Conservation (phyloP, 1,284 basidiomycete species). For the Rugosomyces carneus region DNA sequence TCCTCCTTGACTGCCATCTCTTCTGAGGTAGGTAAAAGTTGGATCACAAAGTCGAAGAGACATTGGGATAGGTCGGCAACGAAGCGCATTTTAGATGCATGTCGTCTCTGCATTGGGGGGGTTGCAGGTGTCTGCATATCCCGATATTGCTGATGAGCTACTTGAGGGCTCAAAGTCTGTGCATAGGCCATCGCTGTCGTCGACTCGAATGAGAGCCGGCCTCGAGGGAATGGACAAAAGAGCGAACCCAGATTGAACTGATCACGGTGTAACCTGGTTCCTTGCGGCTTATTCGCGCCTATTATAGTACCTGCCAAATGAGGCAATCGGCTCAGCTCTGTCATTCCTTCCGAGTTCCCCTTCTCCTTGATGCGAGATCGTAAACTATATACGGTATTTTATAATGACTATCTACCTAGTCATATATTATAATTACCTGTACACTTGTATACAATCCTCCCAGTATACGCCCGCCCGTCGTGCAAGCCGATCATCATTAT, state of each 20-base stretch:
- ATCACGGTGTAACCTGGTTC: constrained; percentile 16
- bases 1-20: constrained; percentile 95
- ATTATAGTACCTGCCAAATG: constrained; percentile 19
- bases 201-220: constrained; percentile 15
- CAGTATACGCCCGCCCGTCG: too few relatives aligned
- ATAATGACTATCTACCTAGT: not conserved
- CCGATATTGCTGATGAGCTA: constrained; percentile 29
- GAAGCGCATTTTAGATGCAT: constrained; percentile 51
- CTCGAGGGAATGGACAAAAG: constrained; percentile 15
- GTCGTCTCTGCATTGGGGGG: constrained; percentile 28
- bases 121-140: constrained; percentile 22
- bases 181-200: constrained; percentile 30
- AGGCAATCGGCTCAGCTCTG: constrained; percentile 10
- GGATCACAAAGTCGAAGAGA: constrained; percentile 83
- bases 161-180: constrained; percentile 31
- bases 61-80: constrained; percentile 61
- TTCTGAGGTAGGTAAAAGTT: constrained; percentile 82
- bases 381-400: constrained; percentile 1
- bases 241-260: constrained; percentile 18
- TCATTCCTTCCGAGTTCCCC: not conserved
- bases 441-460: too few relatives aligned
- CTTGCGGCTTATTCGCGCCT: constrained; percentile 15
- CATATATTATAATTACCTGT: too few relatives aligned
- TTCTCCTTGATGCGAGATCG: constrained; percentile 5
- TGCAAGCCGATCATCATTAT: constrained; percentile 1